phyloP scores from a whole-genome alignment of 176 grass and related monocot genomes.

The Aegilops speltoides region DNA sequence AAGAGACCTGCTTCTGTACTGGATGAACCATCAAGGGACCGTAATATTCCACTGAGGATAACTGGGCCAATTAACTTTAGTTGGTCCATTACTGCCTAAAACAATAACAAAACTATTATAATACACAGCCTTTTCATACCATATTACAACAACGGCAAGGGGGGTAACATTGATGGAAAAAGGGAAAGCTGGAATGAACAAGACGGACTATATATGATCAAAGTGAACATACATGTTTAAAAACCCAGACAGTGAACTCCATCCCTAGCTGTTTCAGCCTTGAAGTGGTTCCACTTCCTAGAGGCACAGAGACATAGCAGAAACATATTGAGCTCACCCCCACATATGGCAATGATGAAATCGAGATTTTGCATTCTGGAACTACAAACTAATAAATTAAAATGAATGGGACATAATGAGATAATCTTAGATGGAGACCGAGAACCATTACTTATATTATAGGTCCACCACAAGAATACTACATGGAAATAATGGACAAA shows the following conservation, averaged over 20 bases:
- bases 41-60: constrained; percentile 91
- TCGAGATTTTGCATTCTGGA: not conserved
- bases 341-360: constrained; percentile 9
- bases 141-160: not conserved
- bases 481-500: not conserved
- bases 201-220: not conserved
- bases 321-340: constrained; percentile 1
- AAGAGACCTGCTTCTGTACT: constrained; percentile 75
- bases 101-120: constrained; percentile 16
- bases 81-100: constrained; percentile 73
- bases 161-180: not conserved
- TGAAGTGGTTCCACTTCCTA: constrained; percentile 83
- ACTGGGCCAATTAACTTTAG: constrained; percentile 90
- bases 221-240: constrained; percentile 83
- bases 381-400: constrained; percentile 5
- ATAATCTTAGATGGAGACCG: not conserved
- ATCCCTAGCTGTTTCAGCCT: constrained; percentile 93
- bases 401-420: constrained; percentile 5
- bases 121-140: not conserved
- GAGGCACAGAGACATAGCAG: constrained; percentile 32
- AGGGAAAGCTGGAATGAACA: not conserved
- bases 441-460: not conserved
- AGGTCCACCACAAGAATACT: not conserved
- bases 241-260: constrained; percentile 98
- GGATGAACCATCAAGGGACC: constrained; percentile 83